Base-by-base conservation (phyloP, 495 filamentous ascomycete genomes). In the Aspergillus bridgeri region DNA sequence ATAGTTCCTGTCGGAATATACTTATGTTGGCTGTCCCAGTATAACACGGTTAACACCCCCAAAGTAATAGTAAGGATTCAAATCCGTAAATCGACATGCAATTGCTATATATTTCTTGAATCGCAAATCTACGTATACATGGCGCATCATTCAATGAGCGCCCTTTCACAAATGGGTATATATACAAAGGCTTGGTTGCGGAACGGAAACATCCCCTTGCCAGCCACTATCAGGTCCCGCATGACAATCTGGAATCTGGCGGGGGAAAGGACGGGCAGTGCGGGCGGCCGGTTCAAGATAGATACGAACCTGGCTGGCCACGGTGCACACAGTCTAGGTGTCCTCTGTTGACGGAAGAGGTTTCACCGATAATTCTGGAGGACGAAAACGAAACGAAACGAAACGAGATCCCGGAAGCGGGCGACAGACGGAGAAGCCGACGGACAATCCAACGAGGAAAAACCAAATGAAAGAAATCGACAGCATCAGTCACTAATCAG, bases 211-310 rank as follows among this genome's bases (percentile, higher is more conserved):
- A 20, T 0, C 21, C 48, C 48, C 45, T 9, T 20, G 17, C 22
- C 23, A n/a, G 17, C 24, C 48, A 43, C 51, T 54, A 44, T 54
- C 51, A 54, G 51, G 38, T 54, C 51, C 51, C 21, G 33, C 51
- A 24, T 43, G 38, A 54, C 42, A 54, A 54, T 27, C 42, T 18
- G 51, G 51, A 54, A 54, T 27, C 42, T 18, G 51, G 51, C 21
- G 42, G 51, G 51, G 51, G 51, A 42, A 33, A 24, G 33, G 29
- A 54, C 22, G 33, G 51, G 17, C 15, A 9, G 15, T 8, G 48
- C 20, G 3, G 46, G 33, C 17, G 6, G 13, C 29, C 0, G 29
- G 8, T 6, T 11, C 2, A 5, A 38, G 33, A 11, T 38, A 33
- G 29, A 9, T 8, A 9, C 11, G 13, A 15, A n/a, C n/a, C n/a